Evolutionary conservation across 73 alveolate genomes (phyloP), one percentile per base, ranked within the genome.

Genomic region (Symbiodinium natans): DNA sequence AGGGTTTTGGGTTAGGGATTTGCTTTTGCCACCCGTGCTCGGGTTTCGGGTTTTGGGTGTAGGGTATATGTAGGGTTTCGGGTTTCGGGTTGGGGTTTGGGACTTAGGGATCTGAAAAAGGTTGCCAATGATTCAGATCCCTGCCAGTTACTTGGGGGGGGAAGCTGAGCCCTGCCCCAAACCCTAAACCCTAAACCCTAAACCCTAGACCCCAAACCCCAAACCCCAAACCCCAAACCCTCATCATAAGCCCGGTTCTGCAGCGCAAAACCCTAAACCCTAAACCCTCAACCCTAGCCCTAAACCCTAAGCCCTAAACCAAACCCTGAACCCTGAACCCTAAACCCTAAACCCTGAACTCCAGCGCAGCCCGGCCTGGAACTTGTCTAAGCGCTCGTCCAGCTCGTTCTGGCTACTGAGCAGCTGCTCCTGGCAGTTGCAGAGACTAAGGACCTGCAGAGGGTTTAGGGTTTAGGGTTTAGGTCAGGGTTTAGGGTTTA

Each of bases 321-420:
- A n/a, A 52, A 11, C 31, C 31, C 71, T 15, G 1, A 8, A 15
- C 25, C 71, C 75, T 56, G 31, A 25, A 56, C 75, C 75, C 75
- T 25, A 0, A 63, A 3, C 80, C 80, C 80, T 3, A 63, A 63
- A 29, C 80, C 36, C 3, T 23, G 5, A 7, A 63, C 6, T n/a
- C 71, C n/a, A 23, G 23, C 15, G 71, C 19, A 7, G 0, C 40
- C 38, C 4, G 17, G 33, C 80, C 80, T 63, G 80, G 80, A 23
- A n/a, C 38, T 63, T 63, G 36, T 63, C 80, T 11, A 63, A 29
- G 40, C 80, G 80, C 80, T 63, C 80, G 80, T 63, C 80, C 17
- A 63, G 36, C 80, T 63, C 80, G 27, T 63, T 63, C 80, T 63
- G 80, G 80, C 80, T 63, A 6, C 80, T 63, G 31, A 63, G 80